Evolutionary conservation across 225 moss, liverwort and hornwort species (phyloP).

Genomic region (Lunularia cruciata): DNA sequence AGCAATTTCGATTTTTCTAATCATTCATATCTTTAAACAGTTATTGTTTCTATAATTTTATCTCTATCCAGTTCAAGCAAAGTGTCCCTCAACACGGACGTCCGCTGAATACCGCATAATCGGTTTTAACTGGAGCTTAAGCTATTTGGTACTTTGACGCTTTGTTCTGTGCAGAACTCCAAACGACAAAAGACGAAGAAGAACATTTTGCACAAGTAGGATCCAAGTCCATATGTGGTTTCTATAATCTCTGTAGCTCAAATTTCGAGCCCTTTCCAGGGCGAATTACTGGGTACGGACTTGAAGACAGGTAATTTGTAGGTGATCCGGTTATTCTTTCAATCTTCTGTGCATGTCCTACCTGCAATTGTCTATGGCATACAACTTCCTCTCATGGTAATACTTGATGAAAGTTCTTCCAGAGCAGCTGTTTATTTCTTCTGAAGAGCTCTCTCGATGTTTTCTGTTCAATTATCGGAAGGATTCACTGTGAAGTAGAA

Average conservation of each 20-base stretch:
- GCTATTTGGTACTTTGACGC: too few species aligned
- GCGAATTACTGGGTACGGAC: not conserved
- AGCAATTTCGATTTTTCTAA: not conserved
- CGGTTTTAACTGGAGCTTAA: too few species aligned
- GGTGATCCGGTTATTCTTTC: not conserved
- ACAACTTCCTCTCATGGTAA: not conserved
- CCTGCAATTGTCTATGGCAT: not conserved
- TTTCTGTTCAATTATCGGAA: not conserved
- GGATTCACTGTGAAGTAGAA: not conserved
- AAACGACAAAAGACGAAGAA: slow-evolving; percentile 83
- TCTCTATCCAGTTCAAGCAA: too few species aligned
- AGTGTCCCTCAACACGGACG: too few species aligned
- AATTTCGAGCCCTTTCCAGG: too few species aligned
- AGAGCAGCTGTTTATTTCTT: not conserved
- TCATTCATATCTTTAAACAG: too few species aligned
- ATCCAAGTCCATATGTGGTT: not conserved
- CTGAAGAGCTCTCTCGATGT: not conserved
- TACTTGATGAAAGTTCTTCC: not conserved
- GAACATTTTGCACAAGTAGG: slow-evolving; percentile 76
- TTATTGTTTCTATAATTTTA: too few species aligned
- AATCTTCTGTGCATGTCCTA: not conserved
- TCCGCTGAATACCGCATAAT: too few species aligned
- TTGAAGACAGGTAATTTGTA: not conserved
- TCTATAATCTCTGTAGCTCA: not conserved
- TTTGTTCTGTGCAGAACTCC: slow-evolving; percentile 31